A percentile compares a stretch with the other conserved stretches of the same genome.
phyloP scores from a whole-genome alignment of 768 basidiomycete species.

The Russula compacta region DNA sequence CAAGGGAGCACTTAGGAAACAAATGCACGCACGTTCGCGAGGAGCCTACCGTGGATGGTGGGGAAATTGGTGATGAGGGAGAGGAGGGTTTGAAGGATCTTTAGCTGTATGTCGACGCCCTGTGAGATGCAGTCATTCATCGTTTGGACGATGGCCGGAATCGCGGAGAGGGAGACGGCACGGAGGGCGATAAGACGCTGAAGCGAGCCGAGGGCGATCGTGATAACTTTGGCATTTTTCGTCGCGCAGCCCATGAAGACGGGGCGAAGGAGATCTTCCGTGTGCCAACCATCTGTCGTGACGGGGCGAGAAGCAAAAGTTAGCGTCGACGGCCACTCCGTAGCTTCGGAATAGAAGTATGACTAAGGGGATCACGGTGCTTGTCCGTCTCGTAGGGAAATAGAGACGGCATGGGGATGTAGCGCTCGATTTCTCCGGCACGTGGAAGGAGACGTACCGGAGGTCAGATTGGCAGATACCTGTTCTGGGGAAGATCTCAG shows the following conservation, averaged over 20 bases:
- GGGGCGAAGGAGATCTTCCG: slow-evolving; percentile 73
- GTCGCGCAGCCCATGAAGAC: slow-evolving; percentile 93
- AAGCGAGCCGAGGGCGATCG: slow-evolving; percentile 82
- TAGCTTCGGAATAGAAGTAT: neutral
- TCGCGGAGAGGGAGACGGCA: slow-evolving; percentile 72
- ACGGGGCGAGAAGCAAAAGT: neutral
- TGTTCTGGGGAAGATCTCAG: slow-evolving; percentile 77
- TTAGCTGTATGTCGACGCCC: slow-evolving; percentile 94
- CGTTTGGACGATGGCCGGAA: slow-evolving; percentile 71
- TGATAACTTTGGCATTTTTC: slow-evolving; percentile 88
- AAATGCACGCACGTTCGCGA: slow-evolving; percentile 64
- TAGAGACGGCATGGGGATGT: too few species aligned
- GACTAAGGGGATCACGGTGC: neutral
- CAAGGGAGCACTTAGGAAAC: neutral
- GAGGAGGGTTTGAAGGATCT: slow-evolving; percentile 85
- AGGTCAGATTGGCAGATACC: slow-evolving; percentile 59
- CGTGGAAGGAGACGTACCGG: slow-evolving; percentile 37
- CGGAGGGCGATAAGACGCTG: slow-evolving; percentile 84
- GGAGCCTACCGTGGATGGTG: slow-evolving; percentile 64
- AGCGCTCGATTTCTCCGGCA: neutral
- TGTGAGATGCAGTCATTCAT: slow-evolving; percentile 85
- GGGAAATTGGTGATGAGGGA: slow-evolving; percentile 86
- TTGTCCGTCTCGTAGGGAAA: neutral
- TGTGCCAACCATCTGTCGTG: slow-evolving; percentile 59
- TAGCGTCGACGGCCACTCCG: neutral